Conservation (phyloP, 1,139 yeast species). For the Saccharomyces hybrid region DNA sequence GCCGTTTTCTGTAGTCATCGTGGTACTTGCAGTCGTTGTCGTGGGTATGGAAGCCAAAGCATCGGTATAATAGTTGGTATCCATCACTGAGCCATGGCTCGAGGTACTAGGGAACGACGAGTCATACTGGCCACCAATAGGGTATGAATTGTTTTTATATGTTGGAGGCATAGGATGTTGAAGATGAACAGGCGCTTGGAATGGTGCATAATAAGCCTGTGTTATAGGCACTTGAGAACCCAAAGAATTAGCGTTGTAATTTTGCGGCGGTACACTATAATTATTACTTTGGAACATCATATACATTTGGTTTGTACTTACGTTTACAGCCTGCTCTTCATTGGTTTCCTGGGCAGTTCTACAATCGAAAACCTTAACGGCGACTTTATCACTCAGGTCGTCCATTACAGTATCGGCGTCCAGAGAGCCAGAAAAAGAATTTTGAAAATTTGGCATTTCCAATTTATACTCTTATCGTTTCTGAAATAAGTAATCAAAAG, state of each 20-base stretch:
- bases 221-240: neutral
- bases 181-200: neutral
- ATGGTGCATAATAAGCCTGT: neutral
- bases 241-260: neutral
- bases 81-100: neutral
- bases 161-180: neutral
- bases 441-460: neutral
- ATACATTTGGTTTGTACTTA: neutral
- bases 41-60: neutral
- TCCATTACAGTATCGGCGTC: neutral
- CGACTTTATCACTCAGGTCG: neutral
- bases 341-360: neutral
- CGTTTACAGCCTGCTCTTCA: neutral
- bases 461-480: neutral
- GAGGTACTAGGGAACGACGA: neutral
- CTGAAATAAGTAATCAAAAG: neutral
- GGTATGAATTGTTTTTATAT: neutral
- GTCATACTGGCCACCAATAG: neutral
- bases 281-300: neutral
- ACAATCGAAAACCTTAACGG: neutral
- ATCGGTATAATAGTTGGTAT: neutral
- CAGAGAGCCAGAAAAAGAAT: neutral
- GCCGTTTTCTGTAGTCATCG: neutral
- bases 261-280: neutral
- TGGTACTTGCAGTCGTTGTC: neutral